phyloP scores from a whole-genome alignment of 768 basidiomycete species.

The Boletus rufocinnamomeus region DNA sequence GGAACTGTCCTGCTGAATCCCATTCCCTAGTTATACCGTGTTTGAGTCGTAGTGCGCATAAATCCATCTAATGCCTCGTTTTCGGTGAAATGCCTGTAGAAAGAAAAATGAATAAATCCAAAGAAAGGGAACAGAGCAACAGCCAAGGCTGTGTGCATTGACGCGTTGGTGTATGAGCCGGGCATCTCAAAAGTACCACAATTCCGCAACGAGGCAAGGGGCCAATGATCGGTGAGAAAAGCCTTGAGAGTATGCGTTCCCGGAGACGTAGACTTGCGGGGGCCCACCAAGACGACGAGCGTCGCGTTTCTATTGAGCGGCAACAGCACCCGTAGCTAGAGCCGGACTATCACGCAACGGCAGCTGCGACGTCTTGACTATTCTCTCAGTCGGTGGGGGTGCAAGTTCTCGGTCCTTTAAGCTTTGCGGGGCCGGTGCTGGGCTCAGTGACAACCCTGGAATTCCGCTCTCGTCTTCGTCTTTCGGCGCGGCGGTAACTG shows the following conservation, averaged over 20 bases:
- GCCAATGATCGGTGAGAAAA: background rate
- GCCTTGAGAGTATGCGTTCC: background rate
- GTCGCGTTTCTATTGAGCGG: conserved; percentile 30
- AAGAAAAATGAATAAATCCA: conserved; percentile 37
- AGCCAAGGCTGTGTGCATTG: conserved; percentile 18
- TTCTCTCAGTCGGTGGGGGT: conserved; percentile 42
- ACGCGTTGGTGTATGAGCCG: background rate
- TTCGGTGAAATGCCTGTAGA: conserved; percentile 34
- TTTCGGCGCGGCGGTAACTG: conserved; percentile 28
- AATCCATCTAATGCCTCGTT: conserved; percentile 23
- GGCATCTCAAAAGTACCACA: conserved; percentile 3
- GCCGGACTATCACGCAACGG: conserved; percentile 63
- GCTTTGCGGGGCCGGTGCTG: conserved; percentile 37
- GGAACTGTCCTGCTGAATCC: conserved; percentile 1
- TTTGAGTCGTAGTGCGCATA: conserved; percentile 15
- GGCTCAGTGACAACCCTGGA: conserved; percentile 35
- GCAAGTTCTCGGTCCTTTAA: conserved; percentile 40
- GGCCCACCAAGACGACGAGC: background rate
- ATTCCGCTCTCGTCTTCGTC: conserved; percentile 43
- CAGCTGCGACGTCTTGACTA: conserved; percentile 60
- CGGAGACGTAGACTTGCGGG: conserved; percentile 8
- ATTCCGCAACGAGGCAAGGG: conserved; percentile 6
- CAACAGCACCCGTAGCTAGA: conserved; percentile 48
- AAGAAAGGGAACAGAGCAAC: conserved; percentile 17
- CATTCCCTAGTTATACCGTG: conserved; percentile 14